phyloP scores from a whole-genome alignment of 1,284 basidiomycete genomes.

The Caloboletus firmus region DNA sequence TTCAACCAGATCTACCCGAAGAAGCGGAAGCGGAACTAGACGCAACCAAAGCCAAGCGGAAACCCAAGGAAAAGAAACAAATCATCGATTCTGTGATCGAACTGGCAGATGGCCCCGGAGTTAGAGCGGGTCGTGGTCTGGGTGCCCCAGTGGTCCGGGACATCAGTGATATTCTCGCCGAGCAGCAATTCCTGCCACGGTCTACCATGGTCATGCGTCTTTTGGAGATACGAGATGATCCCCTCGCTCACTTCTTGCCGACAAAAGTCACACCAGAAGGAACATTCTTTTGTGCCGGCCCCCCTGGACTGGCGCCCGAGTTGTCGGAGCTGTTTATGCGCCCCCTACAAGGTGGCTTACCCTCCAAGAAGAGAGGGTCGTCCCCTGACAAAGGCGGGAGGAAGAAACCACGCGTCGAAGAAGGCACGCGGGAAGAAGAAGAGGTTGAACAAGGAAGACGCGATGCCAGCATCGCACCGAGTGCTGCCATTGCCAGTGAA shows the following conservation, averaged over 20 bases:
- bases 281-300: conserved; percentile 78
- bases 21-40: conserved; percentile 33
- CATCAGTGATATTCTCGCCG: conserved; percentile 72
- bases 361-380: conserved; percentile 53
- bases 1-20: conserved; percentile 40
- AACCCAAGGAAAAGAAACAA: conserved; percentile 70
- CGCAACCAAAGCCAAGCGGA: conserved; percentile 48
- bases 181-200: conserved; percentile 80
- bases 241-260: conserved; percentile 82
- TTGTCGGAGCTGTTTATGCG: conserved; percentile 82
- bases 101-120: conserved; percentile 70
- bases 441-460: conserved; percentile 71
- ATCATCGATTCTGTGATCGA: conserved; percentile 85
- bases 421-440: conserved; percentile 48
- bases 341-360: conserved; percentile 52
- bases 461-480: conserved; percentile 59
- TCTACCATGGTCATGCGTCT: conserved; percentile 81
- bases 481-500: conserved; percentile 54
- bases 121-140: conserved; percentile 51
- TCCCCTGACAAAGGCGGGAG: conserved; percentile 56
- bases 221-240: conserved; percentile 82
- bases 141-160: conserved; percentile 62
- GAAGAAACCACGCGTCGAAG: conserved; percentile 62
- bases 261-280: conserved; percentile 69
- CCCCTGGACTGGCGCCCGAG: conserved; percentile 79